These are phyloP conservation scores for Cyberlindnera euphorbiiphila DNA, from an alignment of 805 yeast genomes.

Conservation along the genomic window DNA sequence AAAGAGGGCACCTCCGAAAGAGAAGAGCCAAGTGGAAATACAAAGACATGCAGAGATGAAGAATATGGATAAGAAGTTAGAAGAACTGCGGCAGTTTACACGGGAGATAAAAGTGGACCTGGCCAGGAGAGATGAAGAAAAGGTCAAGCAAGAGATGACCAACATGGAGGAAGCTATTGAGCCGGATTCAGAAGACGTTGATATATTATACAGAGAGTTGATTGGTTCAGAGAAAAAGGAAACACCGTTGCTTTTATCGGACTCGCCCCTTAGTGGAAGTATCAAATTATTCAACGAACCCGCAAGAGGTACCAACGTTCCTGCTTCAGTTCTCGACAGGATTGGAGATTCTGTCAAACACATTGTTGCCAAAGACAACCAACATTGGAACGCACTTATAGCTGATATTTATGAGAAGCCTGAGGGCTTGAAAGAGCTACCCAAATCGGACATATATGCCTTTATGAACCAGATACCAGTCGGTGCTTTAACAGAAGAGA, in stretches of 20 bases:
- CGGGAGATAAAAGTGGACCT: constrained; percentile 16
- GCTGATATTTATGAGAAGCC: constrained; percentile 17
- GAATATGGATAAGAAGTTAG: constrained; percentile 17
- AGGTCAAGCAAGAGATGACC: constrained; percentile 14
- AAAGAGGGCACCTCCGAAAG: neutral
- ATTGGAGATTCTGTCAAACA: constrained; percentile 40
- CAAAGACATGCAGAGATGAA: constrained; percentile 5
- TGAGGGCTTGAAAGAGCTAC: constrained; percentile 35
- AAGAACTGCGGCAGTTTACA: constrained; percentile 19
- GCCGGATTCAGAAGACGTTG: constrained; percentile 21
- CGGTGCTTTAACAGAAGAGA: constrained; percentile 22
- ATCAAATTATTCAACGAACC: constrained; percentile 24
- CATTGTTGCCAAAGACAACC: constrained; percentile 37
- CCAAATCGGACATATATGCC: constrained; percentile 29
- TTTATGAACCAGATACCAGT: constrained; percentile 38
- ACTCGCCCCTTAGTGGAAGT: neutral
- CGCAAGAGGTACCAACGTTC: constrained; percentile 29
- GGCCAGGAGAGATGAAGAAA: constrained; percentile 14
- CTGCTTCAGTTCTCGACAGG: constrained; percentile 32
- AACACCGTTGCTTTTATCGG: neutral
- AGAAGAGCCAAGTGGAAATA: neutral
- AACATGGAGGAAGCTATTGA: constrained; percentile 14
- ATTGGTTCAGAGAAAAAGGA: neutral
- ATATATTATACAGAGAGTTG: constrained; percentile 18
- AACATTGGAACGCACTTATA: constrained; percentile 41